These are phyloP conservation scores for Jacaranda copaia DNA, from an alignment of 257 asterid genomes.

Conservation along the genomic window DNA sequence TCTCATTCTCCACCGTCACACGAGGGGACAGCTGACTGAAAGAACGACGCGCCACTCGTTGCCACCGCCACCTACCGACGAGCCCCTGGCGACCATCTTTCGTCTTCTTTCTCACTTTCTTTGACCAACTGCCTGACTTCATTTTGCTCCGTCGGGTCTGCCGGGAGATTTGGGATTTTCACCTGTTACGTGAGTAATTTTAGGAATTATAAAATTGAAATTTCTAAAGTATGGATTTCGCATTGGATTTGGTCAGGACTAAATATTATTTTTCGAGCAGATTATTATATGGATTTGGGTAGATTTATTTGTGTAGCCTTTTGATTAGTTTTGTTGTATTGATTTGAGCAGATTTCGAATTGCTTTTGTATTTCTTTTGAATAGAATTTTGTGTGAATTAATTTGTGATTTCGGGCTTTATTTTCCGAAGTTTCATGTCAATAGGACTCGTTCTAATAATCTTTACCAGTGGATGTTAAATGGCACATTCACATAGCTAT, in stretches of 20 bases:
- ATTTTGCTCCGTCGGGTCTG: not conserved
- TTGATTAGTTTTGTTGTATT: not conserved
- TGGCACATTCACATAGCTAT: not conserved
- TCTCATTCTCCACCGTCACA: not conserved
- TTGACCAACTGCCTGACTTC: not conserved
- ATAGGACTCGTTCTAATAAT: not conserved
- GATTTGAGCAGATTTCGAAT: not conserved
- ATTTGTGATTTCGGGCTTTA: not conserved
- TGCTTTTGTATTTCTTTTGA: not conserved
- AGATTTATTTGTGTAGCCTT: not conserved
- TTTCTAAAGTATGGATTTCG: slow-evolving; percentile 2
- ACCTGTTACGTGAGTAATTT: not conserved
- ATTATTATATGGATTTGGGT: not conserved
- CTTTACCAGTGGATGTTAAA: not conserved
- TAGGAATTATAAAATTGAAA: not conserved
- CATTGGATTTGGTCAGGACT: not conserved
- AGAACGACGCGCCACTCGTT: not conserved
- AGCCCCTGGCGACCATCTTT: not conserved
- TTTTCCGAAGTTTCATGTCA: not conserved
- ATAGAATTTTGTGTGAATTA: not conserved
- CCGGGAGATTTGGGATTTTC: not conserved
- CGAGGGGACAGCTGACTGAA: not conserved
- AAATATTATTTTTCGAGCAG: not conserved
- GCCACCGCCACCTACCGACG: not conserved
- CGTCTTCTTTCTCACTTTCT: not conserved